Conservation (phyloP, 108 stramenopile species). For the Pinguiococcus pyrenoidosus region DNA sequence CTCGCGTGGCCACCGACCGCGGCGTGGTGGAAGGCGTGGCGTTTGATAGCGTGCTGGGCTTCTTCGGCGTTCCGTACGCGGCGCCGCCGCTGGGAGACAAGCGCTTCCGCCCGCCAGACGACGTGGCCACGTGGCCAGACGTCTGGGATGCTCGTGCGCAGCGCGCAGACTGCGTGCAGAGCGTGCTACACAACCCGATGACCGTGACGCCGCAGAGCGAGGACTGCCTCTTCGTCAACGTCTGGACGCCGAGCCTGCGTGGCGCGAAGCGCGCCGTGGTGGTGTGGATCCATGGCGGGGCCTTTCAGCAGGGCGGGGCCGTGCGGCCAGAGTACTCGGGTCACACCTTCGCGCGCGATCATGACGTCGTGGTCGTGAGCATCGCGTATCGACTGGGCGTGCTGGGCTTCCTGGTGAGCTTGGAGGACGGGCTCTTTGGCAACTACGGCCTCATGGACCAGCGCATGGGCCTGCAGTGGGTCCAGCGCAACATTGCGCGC, state of each 20-base stretch:
- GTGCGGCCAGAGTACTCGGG: constrained; percentile 23
- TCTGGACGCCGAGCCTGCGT: constrained; percentile 23
- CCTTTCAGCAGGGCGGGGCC: constrained; percentile 28
- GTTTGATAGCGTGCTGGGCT: constrained; percentile 5
- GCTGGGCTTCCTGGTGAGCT: constrained; percentile 36
- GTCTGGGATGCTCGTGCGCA: constrained; percentile 9
- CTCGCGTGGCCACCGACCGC: constrained; percentile 9
- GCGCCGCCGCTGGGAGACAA: constrained; percentile 27
- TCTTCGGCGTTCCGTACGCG: constrained; percentile 33
- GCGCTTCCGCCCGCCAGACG: constrained; percentile 27
- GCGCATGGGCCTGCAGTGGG: constrained; percentile 39
- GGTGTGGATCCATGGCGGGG: constrained; percentile 46
- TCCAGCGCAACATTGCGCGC: constrained; percentile 32
- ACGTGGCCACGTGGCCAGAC: not conserved
- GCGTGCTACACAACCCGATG: not conserved
- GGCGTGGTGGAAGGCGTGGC: constrained; percentile 11
- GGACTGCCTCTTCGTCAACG: constrained; percentile 44
- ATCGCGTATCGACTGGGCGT: constrained; percentile 42
- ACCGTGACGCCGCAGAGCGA: not conserved
- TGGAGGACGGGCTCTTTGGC: constrained; percentile 22
- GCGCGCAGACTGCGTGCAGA: constrained; percentile 29
- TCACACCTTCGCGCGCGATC: constrained; percentile 4
- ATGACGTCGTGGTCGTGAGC: constrained; percentile 30
- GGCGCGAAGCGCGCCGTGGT: constrained; percentile 26
- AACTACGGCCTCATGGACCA: constrained; percentile 42